phyloP scores from a whole-genome alignment of 148 eudicot genomes.

The Spergularia bocconei region DNA sequence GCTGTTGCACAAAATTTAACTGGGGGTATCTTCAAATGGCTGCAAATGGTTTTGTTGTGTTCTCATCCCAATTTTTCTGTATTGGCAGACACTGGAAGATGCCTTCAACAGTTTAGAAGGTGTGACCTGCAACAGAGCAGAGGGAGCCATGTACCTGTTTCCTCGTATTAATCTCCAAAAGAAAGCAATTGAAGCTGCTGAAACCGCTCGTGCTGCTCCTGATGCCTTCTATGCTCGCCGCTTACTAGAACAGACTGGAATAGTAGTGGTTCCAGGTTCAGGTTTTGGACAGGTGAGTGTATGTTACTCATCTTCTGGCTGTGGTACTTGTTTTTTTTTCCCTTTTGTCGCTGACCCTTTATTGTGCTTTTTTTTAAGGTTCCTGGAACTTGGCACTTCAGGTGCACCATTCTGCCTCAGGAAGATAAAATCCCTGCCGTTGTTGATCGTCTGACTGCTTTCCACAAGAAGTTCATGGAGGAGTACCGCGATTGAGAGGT shows the following conservation, averaged over 20 bases:
- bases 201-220: constrained; percentile 57
- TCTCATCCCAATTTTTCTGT: neutral
- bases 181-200: constrained; percentile 83
- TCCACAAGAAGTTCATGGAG: constrained; percentile 79
- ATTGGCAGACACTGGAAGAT: constrained; percentile 66
- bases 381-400: constrained; percentile 91
- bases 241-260: constrained; percentile 77
- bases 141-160: constrained; percentile 97
- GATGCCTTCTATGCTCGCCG: constrained; percentile 77
- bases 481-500: constrained; percentile 52
- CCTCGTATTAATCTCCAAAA: constrained; percentile 66
- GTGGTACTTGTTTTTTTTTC: neutral
- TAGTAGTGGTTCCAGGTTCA: constrained; percentile 86
- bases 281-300: constrained; percentile 85
- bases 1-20: neutral
- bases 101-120: constrained; percentile 87
- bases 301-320: neutral
- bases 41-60: neutral
- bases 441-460: constrained; percentile 66
- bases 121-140: constrained; percentile 83
- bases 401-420: constrained; percentile 92
- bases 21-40: neutral
- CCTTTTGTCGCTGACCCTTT: neutral
- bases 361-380: constrained; percentile 36
- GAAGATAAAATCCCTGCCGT: constrained; percentile 89